phyloP scores from a whole-genome alignment of 495 filamentous ascomycete species.

The Aspergillus funiculosus region DNA sequence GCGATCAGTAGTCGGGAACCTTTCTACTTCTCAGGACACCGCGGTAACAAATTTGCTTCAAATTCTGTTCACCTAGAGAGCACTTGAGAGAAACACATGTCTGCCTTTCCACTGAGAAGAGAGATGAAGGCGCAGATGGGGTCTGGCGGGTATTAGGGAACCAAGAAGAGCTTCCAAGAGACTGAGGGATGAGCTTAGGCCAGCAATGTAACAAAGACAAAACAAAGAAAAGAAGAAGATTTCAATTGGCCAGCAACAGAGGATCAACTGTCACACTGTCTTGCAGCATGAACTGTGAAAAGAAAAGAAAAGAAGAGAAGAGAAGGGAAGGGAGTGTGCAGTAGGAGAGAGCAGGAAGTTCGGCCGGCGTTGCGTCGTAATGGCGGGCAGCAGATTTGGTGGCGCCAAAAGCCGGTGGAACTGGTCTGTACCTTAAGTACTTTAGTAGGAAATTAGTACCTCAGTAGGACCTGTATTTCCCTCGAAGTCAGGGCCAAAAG shows the following conservation, averaged over 20 bases:
- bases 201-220: not conserved
- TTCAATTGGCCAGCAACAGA: slow-evolving; percentile 10
- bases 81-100: slow-evolving; percentile 10
- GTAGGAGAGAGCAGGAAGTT: not conserved
- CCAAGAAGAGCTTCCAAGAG: slow-evolving; percentile 1
- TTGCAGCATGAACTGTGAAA: slow-evolving; percentile 2
- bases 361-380: slow-evolving; percentile 6
- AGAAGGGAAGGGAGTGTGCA: not conserved
- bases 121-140: not conserved
- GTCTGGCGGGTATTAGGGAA: not conserved
- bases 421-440: not conserved
- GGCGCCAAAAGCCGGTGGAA: slow-evolving; percentile 12
- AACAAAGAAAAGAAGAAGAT: slow-evolving; percentile 1
- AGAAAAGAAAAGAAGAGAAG: not conserved
- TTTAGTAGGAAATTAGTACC: no score
- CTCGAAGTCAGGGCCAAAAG: not conserved
- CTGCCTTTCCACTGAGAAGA: slow-evolving; percentile 1
- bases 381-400: slow-evolving; percentile 8
- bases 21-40: not conserved
- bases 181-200: slow-evolving; percentile 1
- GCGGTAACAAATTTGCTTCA: not conserved
- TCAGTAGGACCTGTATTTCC: no score
- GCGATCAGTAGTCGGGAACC: slow-evolving; percentile 5
- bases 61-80: slow-evolving; percentile 8
- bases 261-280: not conserved